phyloP scores from a whole-genome alignment of 2,329 filamentous ascomycete genomes.

The Chrysoporthe deuterocubensis region DNA sequence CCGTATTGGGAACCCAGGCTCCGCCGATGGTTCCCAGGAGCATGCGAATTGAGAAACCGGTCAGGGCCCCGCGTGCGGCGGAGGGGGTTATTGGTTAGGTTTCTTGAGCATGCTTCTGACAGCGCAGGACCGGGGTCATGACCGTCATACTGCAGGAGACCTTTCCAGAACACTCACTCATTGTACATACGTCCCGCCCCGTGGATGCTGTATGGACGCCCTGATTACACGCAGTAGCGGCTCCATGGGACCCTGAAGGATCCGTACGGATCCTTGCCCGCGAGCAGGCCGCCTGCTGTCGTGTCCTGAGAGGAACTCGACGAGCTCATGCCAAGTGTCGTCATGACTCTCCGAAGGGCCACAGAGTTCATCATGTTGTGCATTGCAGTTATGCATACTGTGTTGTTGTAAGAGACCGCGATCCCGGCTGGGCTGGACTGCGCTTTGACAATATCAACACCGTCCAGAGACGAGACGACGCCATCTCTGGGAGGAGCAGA shows the following conservation, averaged over 20 bases:
- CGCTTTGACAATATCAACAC: not conserved
- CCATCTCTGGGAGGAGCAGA: not conserved
- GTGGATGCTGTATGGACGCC: not conserved
- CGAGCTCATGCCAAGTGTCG: not conserved
- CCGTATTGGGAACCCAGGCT: not conserved
- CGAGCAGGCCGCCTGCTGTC: not conserved
- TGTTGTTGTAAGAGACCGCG: not conserved
- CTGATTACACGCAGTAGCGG: slow-evolving; percentile 11
- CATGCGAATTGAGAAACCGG: not conserved
- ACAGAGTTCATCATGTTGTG: not conserved
- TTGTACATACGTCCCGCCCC: not conserved
- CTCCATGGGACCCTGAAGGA: not conserved
- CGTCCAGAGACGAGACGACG: not conserved
- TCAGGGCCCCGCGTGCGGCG: not conserved
- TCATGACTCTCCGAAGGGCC: not conserved
- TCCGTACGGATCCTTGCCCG: not conserved
- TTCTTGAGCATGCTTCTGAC: slow-evolving; percentile 5
- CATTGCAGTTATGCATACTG: not conserved
- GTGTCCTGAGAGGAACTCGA: not conserved
- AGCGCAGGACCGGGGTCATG: not conserved
- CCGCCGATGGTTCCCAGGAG: not conserved
- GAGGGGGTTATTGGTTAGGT: not conserved
- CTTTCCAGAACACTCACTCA: not conserved
- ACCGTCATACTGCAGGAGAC: slow-evolving; percentile 4
- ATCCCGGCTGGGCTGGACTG: not conserved